These are phyloP conservation scores for Tulasnella sp. DNA, from an alignment of 768 basidiomycete genomes.

Conservation along the genomic window DNA sequence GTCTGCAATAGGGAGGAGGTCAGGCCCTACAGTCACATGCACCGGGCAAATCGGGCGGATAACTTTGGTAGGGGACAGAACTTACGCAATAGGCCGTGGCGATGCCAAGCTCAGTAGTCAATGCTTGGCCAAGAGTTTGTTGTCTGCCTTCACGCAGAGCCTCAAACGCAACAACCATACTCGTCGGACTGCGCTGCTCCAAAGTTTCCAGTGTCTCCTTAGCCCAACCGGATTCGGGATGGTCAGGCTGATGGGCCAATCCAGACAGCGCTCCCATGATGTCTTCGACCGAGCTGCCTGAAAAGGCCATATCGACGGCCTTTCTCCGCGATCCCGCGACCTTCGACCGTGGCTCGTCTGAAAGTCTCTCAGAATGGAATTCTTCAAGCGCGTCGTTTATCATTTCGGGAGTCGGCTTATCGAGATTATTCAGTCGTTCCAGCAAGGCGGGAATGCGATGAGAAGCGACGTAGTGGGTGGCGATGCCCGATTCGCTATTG, in stretches of 20 bases:
- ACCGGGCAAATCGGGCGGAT: slow-evolving; percentile 7
- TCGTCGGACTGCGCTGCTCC: slow-evolving; percentile 78
- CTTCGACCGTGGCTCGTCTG: slow-evolving; percentile 6
- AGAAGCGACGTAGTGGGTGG: slow-evolving; percentile 88
- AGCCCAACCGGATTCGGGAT: slow-evolving; percentile 58
- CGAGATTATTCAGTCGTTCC: slow-evolving; percentile 54
- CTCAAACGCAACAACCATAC: slow-evolving; percentile 80
- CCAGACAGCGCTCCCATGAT: slow-evolving; percentile 56
- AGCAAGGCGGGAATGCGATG: slow-evolving; percentile 67
- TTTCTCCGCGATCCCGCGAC: slow-evolving; percentile 39
- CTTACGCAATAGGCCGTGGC: slow-evolving; percentile 87
- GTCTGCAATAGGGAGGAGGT: slow-evolving; percentile 44
- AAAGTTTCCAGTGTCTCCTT: slow-evolving; percentile 58
- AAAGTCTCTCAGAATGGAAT: slow-evolving; percentile 48
- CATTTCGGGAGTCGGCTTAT: slow-evolving; percentile 41
- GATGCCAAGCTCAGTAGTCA: slow-evolving; percentile 83
- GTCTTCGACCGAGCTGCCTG: slow-evolving; percentile 60
- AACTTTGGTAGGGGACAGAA: slow-evolving; percentile 30
- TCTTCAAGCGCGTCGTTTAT: slow-evolving; percentile 71
- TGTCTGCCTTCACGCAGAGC: slow-evolving; percentile 69
- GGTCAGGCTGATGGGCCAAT: neutral
- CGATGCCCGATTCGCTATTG: slow-evolving; percentile 80
- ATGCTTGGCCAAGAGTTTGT: slow-evolving; percentile 56
- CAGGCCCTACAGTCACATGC: slow-evolving; percentile 27
- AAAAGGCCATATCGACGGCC: slow-evolving; percentile 81